Base-by-base conservation (phyloP, 805 yeast species). In the Saccharomycopsis oosterbeekiorum region DNA sequence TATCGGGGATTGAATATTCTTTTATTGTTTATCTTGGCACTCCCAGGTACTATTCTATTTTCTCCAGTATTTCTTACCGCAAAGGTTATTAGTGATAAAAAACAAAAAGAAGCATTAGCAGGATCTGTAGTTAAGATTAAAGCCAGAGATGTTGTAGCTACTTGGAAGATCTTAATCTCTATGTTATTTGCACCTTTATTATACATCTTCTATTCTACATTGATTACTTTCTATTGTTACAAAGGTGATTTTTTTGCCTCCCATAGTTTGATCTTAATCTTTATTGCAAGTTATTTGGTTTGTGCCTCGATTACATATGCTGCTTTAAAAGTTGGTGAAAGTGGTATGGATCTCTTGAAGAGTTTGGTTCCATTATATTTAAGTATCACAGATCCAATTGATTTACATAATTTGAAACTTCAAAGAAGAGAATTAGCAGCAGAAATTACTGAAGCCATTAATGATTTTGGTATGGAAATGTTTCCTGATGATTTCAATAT, bases 111-210 rank as follows among this genome's bases (percentile, higher is more conserved):
- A 42, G 98, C 98, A 0, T 76, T 93, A 63, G 91, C 89, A n/a
- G 87, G 81, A n/a, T 90, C 97, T 0, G 80, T 89, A 1, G 99
- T 93, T 17, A 93, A 93, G 70, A 85, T 93, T 65, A 84, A 85
- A 70, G 98, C 96, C 14, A 83, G 82, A 58, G 99, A 93, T 71
- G 96, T 93, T 50, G 78, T 93, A 60, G 97, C 97, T 1, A 89
- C 97, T 1, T 93, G 99, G 99, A 93, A 93, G 73, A 82, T 93
- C 55, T 78, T 92, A 63, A 89, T 92, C 26, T 84, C 93, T 17
- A 79, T 93, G 74, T 86, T 89, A 1, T 75, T 89, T 63, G 94
- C 97, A 0, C 99, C 99, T 2, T 69, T 89, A 10, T 75, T 93
- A 12, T 93, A 92, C 74, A 81, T 84, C 59, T 77, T 86, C 55